Evolutionary conservation across 2,329 filamentous ascomycete genomes (phyloP).

Genomic region (Coleophoma cylindrospora): DNA sequence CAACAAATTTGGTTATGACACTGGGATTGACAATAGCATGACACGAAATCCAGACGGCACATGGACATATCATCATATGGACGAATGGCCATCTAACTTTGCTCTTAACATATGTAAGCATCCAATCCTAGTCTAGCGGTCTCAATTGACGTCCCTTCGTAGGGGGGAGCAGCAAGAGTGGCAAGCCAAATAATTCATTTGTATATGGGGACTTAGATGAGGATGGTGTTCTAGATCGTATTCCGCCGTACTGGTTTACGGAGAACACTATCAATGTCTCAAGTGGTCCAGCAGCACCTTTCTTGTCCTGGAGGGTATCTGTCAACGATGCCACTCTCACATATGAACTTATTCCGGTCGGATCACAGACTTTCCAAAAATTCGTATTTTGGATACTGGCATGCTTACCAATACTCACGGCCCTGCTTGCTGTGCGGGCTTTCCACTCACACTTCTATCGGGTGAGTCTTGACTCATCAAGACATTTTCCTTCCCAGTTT

Average conservation of each 20-base stretch:
- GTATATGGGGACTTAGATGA: not conserved
- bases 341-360: not conserved
- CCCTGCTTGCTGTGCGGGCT: not conserved
- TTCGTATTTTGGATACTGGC: not conserved
- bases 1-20: not conserved
- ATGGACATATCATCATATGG: not conserved
- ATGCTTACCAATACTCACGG: not conserved
- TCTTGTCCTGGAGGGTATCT: not conserved
- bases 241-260: not conserved
- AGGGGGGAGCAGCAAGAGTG: not conserved
- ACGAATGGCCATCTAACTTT: not conserved
- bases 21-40: not conserved
- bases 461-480: not conserved
- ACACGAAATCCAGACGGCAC: not conserved
- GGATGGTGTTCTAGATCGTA: not conserved
- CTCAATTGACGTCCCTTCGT: not conserved
- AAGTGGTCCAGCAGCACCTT: not conserved
- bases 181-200: not conserved
- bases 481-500: no score
- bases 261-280: not conserved
- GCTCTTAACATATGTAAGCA: not conserved
- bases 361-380: conserved; percentile 5
- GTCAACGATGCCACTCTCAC: not conserved
- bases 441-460: not conserved
- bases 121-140: no score